A percentile compares a stretch with the other conserved stretches of the same genome.
Evolutionary conservation across 2,329 filamentous ascomycete genomes (phyloP).

Genomic region (Aciculosporium take): DNA sequence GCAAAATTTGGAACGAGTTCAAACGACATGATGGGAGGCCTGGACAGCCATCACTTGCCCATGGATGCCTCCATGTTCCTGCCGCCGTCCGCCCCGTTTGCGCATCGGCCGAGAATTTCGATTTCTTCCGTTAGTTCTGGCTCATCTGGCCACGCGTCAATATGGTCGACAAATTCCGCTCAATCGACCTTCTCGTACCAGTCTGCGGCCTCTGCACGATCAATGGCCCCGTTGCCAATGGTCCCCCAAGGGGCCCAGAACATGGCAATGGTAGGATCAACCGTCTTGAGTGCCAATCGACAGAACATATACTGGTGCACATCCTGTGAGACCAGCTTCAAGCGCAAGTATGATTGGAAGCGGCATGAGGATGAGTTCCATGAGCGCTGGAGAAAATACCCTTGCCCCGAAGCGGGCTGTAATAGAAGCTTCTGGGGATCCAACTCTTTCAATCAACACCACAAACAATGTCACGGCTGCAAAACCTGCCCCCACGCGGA

Average conservation of each 20-base stretch:
- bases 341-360: constrained; percentile 56
- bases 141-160: constrained; percentile 33
- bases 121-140: constrained; percentile 35
- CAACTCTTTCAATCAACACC: constrained; percentile 54
- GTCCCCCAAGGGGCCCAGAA: constrained; percentile 16
- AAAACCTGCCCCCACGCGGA: constrained; percentile 52
- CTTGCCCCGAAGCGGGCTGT: constrained; percentile 47
- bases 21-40: constrained; percentile 4
- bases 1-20: constrained; percentile 5
- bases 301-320: constrained; percentile 43
- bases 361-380: constrained; percentile 57
- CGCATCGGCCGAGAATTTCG: constrained; percentile 30
- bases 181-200: constrained; percentile 28
- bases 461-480: constrained; percentile 50
- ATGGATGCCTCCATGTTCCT: constrained; percentile 18
- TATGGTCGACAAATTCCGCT: constrained; percentile 28
- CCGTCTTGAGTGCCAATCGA: constrained; percentile 17
- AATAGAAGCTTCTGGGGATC: constrained; percentile 55
- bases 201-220: constrained; percentile 19
- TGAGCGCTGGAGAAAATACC: constrained; percentile 53
- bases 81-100: constrained; percentile 22
- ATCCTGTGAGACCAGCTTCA: constrained; percentile 49
- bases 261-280: constrained; percentile 16
- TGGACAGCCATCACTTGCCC: constrained; percentile 2
- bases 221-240: constrained; percentile 23